Conservation (phyloP, 163 green algal genomes). For the Chlamydomonas reinhardtii region DNA sequence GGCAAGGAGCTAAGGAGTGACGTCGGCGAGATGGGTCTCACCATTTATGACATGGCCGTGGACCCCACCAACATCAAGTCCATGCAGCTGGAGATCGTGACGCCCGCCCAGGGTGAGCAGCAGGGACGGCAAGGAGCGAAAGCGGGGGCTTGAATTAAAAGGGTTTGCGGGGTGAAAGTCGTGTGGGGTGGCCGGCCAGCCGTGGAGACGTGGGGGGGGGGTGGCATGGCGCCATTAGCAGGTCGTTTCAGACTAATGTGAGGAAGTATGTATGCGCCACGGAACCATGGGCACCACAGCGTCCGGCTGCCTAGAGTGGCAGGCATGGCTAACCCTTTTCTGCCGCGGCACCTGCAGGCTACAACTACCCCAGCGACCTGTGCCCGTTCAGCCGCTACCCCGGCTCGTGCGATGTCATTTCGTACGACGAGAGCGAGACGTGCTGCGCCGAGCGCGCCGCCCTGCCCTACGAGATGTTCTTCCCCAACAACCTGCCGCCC, state of each 20-base stretch:
- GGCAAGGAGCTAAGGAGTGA: conserved; percentile 4
- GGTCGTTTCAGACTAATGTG: too few relatives aligned
- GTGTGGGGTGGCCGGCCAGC: too few relatives aligned
- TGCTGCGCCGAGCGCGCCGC: conserved; percentile 56
- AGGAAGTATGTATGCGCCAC: too few relatives aligned
- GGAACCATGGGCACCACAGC: too few relatives aligned
- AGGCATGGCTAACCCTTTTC: too few relatives aligned
- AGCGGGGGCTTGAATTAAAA: too few relatives aligned
- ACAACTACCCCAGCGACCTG: conserved; percentile 28
- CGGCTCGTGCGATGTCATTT: conserved; percentile 55
- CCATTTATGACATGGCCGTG: conserved; percentile 29
- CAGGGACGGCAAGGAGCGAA: not conserved
- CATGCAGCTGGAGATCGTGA: conserved; percentile 5
- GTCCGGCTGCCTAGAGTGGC: too few relatives aligned
- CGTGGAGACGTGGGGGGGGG: too few relatives aligned
- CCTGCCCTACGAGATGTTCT: conserved; percentile 19
- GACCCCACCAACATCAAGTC: conserved; percentile 1
- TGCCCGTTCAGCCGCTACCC: conserved; percentile 44
- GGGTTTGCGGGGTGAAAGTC: too few relatives aligned
- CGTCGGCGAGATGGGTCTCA: conserved; percentile 13
- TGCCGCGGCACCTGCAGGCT: conserved; percentile 25
- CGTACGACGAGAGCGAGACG: conserved; percentile 45
- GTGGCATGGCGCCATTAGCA: too few relatives aligned
- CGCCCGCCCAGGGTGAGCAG: not conserved
- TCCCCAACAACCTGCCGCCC: not conserved